These are phyloP conservation scores for Exserohilum turcica DNA, from an alignment of 2,329 filamentous ascomycete genomes.

Conservation along the genomic window DNA sequence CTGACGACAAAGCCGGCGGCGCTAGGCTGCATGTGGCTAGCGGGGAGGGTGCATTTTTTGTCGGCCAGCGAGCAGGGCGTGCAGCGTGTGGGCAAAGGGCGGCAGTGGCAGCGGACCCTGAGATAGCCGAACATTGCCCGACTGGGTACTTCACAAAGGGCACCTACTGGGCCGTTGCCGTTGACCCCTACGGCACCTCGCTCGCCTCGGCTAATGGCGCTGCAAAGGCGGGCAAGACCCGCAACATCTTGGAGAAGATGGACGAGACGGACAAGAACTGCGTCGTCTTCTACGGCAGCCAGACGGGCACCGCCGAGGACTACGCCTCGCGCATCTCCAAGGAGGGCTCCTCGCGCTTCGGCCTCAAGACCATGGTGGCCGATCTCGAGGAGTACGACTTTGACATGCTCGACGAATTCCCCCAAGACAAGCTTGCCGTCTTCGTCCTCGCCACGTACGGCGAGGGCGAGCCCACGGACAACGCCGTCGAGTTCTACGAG, in stretches of 20 bases:
- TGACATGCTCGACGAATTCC: slow-evolving; percentile 87
- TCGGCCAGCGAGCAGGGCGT: too few relatives aligned
- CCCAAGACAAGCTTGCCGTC: slow-evolving; percentile 88
- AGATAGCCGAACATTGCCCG: slow-evolving; percentile 56
- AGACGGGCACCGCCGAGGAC: slow-evolving; percentile 97
- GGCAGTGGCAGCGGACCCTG: too few relatives aligned
- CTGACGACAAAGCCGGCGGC: neutral
- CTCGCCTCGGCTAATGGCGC: slow-evolving; percentile 69
- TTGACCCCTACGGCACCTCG: slow-evolving; percentile 84
- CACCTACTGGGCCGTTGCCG: slow-evolving; percentile 85
- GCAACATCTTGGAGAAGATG: slow-evolving; percentile 95
- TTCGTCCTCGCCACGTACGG: slow-evolving; percentile 98
- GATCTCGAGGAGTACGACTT: slow-evolving; percentile 98
- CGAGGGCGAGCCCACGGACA: slow-evolving; percentile 97
- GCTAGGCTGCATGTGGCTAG: too few relatives aligned
- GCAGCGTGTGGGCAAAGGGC: too few relatives aligned
- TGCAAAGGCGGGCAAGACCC: slow-evolving; percentile 79
- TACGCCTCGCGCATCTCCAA: slow-evolving; percentile 96
- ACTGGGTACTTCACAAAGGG: slow-evolving; percentile 98
- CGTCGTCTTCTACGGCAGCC: slow-evolving; percentile 97
- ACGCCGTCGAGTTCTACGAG: slow-evolving; percentile 98
- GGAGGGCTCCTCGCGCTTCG: slow-evolving; percentile 95
- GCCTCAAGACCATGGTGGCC: slow-evolving; percentile 96
- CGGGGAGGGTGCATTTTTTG: neutral
- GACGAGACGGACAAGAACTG: slow-evolving; percentile 96